Percentiles rank a stretch among this genome's conserved stretches.
phyloP scores from a whole-genome alignment of 345 rosid species.

The Fremontodendron californicum region DNA sequence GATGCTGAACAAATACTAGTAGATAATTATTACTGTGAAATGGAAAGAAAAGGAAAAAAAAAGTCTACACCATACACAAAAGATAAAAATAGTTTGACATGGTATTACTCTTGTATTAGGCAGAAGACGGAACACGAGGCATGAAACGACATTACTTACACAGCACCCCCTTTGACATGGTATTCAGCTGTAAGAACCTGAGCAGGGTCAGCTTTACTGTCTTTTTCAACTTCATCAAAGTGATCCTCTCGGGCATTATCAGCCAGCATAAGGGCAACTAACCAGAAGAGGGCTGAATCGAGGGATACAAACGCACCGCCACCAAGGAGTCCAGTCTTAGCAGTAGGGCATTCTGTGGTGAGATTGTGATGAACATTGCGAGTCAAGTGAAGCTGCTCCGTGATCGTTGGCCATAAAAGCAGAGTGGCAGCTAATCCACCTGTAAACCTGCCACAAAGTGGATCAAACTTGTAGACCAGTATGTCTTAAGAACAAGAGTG shows the following conservation, averaged over 20 bases:
- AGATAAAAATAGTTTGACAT: neutral
- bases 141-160: neutral
- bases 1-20: neutral
- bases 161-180: no score
- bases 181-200: neutral
- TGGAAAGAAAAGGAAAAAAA: no score
- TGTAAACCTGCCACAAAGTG: slow-evolving; percentile 46
- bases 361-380: no score
- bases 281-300: slow-evolving; percentile 78
- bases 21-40: neutral
- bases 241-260: slow-evolving; percentile 79
- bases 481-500: no score
- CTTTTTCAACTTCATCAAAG: slow-evolving; percentile 51
- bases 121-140: neutral
- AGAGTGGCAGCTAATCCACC: slow-evolving; percentile 55
- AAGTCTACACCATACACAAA: neutral
- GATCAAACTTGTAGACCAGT: no score
- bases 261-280: slow-evolving; percentile 72
- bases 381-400: no score
- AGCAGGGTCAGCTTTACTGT: slow-evolving; percentile 9
- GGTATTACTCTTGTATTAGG: neutral
- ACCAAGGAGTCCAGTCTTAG: no score
- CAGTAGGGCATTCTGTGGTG: no score
- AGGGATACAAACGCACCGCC: slow-evolving; percentile 79
- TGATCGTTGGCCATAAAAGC: no score